These are phyloP conservation scores for rapeseed (Brassica napus) DNA, from an alignment of 345 rosid genomes.

Conservation along the genomic window Da-Ae NC_063434.1:30320001-30320500, in stretches of 20 bases:
- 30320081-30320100: neutral
- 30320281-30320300: conserved; percentile 96
- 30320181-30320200: neutral
- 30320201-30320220: conserved; percentile 4
- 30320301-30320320: conserved; percentile 80
- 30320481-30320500: neutral
- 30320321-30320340: neutral
- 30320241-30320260: conserved; percentile 72
- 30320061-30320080: neutral
- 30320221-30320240: conserved; percentile 1
- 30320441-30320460: conserved; percentile 99
- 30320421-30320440: conserved; percentile 92
- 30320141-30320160: neutral
- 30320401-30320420: conserved; percentile 82
- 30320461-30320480: conserved; percentile 94
- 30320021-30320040: neutral
- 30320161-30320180: neutral
- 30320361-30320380: neutral
- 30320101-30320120: neutral
- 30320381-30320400: conserved; percentile 44
- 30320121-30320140: neutral
- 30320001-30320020: neutral
- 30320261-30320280: conserved; percentile 97
- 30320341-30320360: neutral
- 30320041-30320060: neutral